Percentiles rank a stretch among this genome's conserved stretches.
Evolutionary conservation across 75 land plant species (phyloP).

Genomic region (Chamaecyparis obtusa): DNA sequence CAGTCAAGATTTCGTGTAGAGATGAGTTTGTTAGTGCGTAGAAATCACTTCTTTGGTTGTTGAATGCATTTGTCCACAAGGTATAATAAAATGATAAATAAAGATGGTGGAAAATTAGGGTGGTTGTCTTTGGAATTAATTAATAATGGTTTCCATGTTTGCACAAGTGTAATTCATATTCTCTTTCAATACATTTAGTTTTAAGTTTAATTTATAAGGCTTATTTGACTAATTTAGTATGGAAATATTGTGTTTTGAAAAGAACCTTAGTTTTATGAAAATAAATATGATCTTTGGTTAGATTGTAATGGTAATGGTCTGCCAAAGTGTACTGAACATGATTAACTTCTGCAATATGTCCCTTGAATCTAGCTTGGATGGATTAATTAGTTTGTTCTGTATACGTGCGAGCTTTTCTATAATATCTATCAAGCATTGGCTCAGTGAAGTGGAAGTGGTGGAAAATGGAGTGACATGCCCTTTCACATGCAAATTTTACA

Average conservation of each 20-base stretch:
- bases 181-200: neutral
- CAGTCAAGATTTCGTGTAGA: neutral
- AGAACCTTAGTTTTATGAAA: neutral
- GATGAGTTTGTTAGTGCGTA: neutral
- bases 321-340: neutral
- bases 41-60: neutral
- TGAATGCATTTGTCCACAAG: neutral
- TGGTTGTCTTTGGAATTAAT: neutral
- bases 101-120: neutral
- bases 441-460: neutral
- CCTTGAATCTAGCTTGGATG: neutral
- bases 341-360: neutral
- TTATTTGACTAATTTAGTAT: neutral
- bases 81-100: neutral
- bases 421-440: neutral
- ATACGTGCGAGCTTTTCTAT: neutral
- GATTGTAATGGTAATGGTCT: neutral
- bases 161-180: neutral
- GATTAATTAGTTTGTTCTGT: neutral
- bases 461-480: neutral
- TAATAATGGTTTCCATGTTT: neutral
- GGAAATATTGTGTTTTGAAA: neutral
- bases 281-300: neutral
- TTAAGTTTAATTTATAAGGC: neutral
- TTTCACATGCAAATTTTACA: neutral